Conservation (phyloP, 768 basidiomycete genomes). For the Phanerochaete carnosa region DNA sequence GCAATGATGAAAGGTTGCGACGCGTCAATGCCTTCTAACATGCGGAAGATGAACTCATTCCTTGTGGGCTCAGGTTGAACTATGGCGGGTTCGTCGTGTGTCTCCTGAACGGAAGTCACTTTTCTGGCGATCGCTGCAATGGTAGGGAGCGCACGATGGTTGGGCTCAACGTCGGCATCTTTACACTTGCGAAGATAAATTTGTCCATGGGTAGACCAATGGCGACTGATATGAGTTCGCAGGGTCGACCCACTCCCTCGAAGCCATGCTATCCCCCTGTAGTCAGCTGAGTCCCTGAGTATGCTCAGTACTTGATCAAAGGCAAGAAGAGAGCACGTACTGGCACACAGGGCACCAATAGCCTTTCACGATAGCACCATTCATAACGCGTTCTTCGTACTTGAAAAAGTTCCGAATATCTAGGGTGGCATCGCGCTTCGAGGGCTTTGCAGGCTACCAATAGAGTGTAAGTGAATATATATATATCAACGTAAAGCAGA, state of each 20-base stretch:
- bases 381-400: neutral
- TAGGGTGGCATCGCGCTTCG: neutral
- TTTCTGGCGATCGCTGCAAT: no score
- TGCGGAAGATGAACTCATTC: no score
- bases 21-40: no score
- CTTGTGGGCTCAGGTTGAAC: no score
- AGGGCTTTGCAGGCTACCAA: neutral
- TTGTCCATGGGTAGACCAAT: neutral
- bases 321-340: neutral
- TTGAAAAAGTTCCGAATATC: neutral
- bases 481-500: neutral
- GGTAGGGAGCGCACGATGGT: neutral
- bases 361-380: neutral
- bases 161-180: neutral
- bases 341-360: neutral
- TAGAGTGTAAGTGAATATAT: neutral
- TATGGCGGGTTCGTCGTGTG: no score
- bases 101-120: no score
- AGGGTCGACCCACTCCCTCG: neutral
- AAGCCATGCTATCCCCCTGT: neutral
- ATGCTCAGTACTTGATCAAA: neutral
- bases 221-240: neutral
- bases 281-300: neutral
- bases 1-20: no score
- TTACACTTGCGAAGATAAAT: neutral